Percentiles rank a stretch among this genome's conserved stretches.
Conservation (phyloP, 106 monocot species). For the Amphibolis antarctica region DNA sequence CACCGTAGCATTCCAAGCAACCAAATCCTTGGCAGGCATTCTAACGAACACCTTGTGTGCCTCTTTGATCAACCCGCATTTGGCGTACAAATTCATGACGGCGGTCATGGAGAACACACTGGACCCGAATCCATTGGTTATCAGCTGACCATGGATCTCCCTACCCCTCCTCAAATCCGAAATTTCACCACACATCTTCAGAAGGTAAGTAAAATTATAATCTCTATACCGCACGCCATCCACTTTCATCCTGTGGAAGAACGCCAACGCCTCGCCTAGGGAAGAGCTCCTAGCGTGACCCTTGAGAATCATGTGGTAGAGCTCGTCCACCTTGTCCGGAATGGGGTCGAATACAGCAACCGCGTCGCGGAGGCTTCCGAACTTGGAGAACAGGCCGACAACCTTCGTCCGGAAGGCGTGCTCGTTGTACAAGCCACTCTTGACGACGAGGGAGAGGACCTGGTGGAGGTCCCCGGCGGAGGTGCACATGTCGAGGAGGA, state of each 20-base stretch:
- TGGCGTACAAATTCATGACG: slow-evolving; percentile 60
- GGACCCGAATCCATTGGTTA: slow-evolving; percentile 28
- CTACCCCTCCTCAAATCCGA: slow-evolving; percentile 33
- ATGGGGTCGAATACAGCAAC: slow-evolving; percentile 33
- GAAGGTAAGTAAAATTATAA: slow-evolving; percentile 47
- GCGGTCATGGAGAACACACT: slow-evolving; percentile 51
- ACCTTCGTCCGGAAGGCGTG: slow-evolving; percentile 39
- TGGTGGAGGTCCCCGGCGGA: slow-evolving; percentile 28
- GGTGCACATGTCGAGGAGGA: slow-evolving; percentile 42
- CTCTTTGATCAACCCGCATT: slow-evolving; percentile 36
- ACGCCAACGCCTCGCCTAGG: slow-evolving; percentile 14
- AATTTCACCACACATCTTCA: slow-evolving; percentile 46
- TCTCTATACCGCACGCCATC: slow-evolving; percentile 25
- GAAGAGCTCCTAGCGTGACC: slow-evolving; percentile 24
- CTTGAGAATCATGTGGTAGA: slow-evolving; percentile 43
- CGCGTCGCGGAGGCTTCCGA: slow-evolving; percentile 38
- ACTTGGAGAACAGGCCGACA: slow-evolving; percentile 43
- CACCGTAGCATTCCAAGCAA: slow-evolving; percentile 70
- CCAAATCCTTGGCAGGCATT: slow-evolving; percentile 51
- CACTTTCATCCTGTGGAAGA: slow-evolving; percentile 27
- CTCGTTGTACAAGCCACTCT: slow-evolving; percentile 24
- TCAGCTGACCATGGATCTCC: slow-evolving; percentile 54
- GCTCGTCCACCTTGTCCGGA: slow-evolving; percentile 25
- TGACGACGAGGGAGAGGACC: slow-evolving; percentile 36
- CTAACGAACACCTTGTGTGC: slow-evolving; percentile 42